Percentiles rank a stretch among this genome's conserved stretches.
Conservation (phyloP, 192 early-diverging fungal genomes). For the Linnemannia schmuckeri region DNA sequence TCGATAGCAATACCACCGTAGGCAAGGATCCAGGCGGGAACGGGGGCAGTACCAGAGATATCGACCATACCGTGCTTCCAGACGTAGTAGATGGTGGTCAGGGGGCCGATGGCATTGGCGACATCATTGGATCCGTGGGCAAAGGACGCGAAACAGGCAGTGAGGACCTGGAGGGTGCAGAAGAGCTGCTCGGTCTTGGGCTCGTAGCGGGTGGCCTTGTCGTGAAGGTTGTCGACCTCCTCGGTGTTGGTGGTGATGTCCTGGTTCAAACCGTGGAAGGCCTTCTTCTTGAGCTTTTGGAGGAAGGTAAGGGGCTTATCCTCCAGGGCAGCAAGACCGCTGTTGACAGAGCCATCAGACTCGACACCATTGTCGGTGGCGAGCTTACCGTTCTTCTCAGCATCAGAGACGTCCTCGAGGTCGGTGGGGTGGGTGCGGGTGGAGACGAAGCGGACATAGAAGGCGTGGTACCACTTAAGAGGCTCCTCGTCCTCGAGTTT, state of each 20-base stretch:
- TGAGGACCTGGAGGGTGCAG: slow-evolving; percentile 88
- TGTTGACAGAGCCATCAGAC: slow-evolving; percentile 18
- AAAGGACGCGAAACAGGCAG: slow-evolving; percentile 87
- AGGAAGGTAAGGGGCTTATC: slow-evolving; percentile 1
- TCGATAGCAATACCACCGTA: slow-evolving; percentile 84
- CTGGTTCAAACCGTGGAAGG: slow-evolving; percentile 22
- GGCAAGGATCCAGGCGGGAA: slow-evolving; percentile 83
- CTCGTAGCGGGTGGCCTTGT: slow-evolving; percentile 76
- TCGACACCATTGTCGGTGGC: neutral
- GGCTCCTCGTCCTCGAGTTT: slow-evolving; percentile 68
- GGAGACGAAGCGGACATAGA: slow-evolving; percentile 67
- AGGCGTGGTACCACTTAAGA: slow-evolving; percentile 82
- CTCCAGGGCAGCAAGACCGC: slow-evolving; percentile 15
- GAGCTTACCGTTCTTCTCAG: slow-evolving; percentile 9
- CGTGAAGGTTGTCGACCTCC: slow-evolving; percentile 67
- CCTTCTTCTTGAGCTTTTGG: slow-evolving; percentile 22
- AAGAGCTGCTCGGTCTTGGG: slow-evolving; percentile 84
- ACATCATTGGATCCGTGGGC: slow-evolving; percentile 92
- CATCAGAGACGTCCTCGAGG: slow-evolving; percentile 12
- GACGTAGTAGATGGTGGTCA: slow-evolving; percentile 79
- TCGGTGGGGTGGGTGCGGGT: slow-evolving; percentile 19
- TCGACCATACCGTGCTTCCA: slow-evolving; percentile 68
- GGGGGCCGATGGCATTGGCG: slow-evolving; percentile 87
- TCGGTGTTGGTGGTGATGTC: slow-evolving; percentile 56
- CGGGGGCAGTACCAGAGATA: slow-evolving; percentile 55